Base-by-base conservation (phyloP, 129 eudicot species). In the Chrysanthemum lavandulifolium region DNA sequence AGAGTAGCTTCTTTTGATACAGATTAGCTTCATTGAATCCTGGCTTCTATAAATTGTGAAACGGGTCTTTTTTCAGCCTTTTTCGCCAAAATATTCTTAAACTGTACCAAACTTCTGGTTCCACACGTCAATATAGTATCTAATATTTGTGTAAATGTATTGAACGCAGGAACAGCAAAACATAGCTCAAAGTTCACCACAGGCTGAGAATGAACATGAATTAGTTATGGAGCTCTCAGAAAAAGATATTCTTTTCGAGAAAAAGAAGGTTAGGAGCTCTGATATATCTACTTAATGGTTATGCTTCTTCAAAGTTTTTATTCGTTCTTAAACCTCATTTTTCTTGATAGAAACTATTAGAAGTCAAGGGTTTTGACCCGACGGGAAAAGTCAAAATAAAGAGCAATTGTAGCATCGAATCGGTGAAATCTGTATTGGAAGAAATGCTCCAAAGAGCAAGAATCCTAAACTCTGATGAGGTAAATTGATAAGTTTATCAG, bases 391-490 rank as follows among this genome's bases (percentile, higher is more conserved):
- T 87, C 53, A 45, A 40, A 61, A 57, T 87, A 43, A 78, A 79
- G 59, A 84, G 79, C 74, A 51, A 77, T 43, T 64, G 51, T 69
- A 72, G 69, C 60, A 68, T 77, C 1, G 73, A 72, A 12, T 51
- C 36, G 56, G 67, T 82, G 69, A 80, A 81, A 71, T 78, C 79
- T 33, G 49, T 79, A 57, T 81, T 89, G 81, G 81, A 80, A 19
- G 29, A 55, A 33, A 76, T 93, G 87, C 80, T 85, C 68, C 84
- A 82, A 58, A 82, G 78, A 73, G 92, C 92, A 23, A 84, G 98
- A 70, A 81, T 89, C 74, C 72, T 85, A 58, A 59, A 71, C 76
- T 82, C 88, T 19, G 78, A 85, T 70, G 92, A 89, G 96, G 98
- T 93, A 79, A 67, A 51, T n/a, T 74, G 77, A 51, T 5, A 23